Percentiles rank a stretch among this genome's conserved stretches.
Evolutionary conservation across 1,284 basidiomycete genomes (phyloP).

Genomic region (Marasmius tenuissimus): DNA sequence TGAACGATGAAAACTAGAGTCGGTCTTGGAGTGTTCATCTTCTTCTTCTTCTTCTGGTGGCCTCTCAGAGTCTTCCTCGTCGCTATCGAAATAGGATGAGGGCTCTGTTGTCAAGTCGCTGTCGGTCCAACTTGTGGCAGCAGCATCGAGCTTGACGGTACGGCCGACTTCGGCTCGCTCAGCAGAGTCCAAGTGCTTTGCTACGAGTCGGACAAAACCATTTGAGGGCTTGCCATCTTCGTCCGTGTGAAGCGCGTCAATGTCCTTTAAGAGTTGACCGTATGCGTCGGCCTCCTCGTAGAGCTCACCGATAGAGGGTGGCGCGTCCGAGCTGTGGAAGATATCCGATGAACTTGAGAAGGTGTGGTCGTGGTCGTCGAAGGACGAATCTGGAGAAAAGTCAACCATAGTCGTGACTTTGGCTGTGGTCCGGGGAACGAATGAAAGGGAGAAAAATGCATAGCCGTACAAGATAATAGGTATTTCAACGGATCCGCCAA

Average conservation of each 20-base stretch:
- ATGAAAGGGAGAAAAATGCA: no score
- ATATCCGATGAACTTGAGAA: neutral
- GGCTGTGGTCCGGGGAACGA: no score
- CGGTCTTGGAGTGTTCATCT: neutral
- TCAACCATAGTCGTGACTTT: no score
- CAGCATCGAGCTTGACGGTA: conserved; percentile 36
- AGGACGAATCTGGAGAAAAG: neutral
- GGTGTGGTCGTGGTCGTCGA: neutral
- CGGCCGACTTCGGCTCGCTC: conserved; percentile 34
- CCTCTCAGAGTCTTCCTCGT: conserved; percentile 1
- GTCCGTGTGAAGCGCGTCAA: conserved; percentile 11
- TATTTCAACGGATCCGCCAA: no score
- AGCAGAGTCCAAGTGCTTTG: conserved; percentile 31
- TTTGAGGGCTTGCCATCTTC: conserved; percentile 15
- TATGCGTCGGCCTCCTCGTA: conserved; percentile 2
- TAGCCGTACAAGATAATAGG: no score
- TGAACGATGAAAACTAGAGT: conserved; percentile 13
- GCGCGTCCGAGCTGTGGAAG: neutral
- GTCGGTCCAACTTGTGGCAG: conserved; percentile 29
- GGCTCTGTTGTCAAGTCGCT: conserved; percentile 24
- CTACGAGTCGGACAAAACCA: conserved; percentile 41
- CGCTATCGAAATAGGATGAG: neutral
- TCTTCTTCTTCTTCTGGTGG: neutral
- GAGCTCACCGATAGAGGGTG: neutral
- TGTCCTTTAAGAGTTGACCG: conserved; percentile 2